Evolutionary conservation across 345 rosid genomes (phyloP), one percentile per base, ranked within the genome.

Genomic region (Stellera chamaejasme): DNA sequence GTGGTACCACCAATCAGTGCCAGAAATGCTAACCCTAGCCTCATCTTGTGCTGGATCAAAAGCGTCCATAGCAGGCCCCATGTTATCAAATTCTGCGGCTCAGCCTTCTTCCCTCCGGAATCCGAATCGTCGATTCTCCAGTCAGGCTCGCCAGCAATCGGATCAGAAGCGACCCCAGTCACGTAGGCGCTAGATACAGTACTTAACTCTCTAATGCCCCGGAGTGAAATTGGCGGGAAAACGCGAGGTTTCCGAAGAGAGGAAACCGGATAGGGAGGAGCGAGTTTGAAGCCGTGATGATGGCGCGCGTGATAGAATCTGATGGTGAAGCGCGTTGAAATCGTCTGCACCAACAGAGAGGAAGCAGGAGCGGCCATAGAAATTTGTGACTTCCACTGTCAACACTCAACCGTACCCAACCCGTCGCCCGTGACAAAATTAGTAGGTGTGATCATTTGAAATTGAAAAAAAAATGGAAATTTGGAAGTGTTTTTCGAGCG

Each of bases 131-230:
- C 73, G 27, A 74, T 45, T 43, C 60, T 79, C 43, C 76, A 87
- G 62, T 75, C 80, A 11, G 79, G 59, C 23, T 92, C 93, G 50
- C 60, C 77, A 43, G 76, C 59, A 50, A 76, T 79, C 48, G 95
- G 86, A 66, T 79, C 85, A 26, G 85, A 79, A 6, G 95, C 83
- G 0, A 80, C 84, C n/a, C 96, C 96, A 13, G 88, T 72, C 47
- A 88, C 82, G 68, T 85, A 83, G 13, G 93, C 98, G 13, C 71
- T 59, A 13, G 80, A 13, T 54, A 80, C 60, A 0, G 78, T 62
- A 14, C 49, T 13, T 10, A 63, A 61, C 69, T 65, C 69, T 32
- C 58, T 48, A 15, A 41, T 53, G 48, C 52, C 10, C 6, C 55
- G 26, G 50, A 47, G 36, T 58, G 36, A 48, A 43, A 69, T 11